Conservation (phyloP, 345 rosid species). For the Hibiscus trionum region DNA sequence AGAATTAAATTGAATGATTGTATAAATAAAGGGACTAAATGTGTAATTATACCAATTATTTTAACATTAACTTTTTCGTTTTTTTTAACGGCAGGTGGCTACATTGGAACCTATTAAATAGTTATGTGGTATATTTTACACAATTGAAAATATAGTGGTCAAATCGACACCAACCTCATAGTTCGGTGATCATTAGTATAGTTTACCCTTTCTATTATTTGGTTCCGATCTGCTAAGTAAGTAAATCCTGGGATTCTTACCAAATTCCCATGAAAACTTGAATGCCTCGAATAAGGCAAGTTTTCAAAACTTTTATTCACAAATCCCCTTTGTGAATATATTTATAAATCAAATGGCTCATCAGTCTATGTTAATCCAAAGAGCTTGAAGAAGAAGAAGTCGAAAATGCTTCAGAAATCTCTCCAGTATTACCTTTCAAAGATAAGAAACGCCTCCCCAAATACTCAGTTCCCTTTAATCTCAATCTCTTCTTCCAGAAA, state of each 20-base stretch:
- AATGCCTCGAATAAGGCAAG: neutral
- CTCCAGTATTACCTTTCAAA: conserved; percentile 53
- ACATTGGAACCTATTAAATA: no score
- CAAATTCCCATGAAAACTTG: neutral
- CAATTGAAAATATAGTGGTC: no score
- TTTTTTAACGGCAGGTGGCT: no score
- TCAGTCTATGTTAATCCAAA: neutral
- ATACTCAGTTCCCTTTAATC: conserved; percentile 14
- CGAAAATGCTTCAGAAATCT: conserved; percentile 53
- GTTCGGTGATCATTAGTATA: no score
- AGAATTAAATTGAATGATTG: no score
- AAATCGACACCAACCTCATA: no score
- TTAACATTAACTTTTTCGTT: no score
- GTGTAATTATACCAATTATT: no score
- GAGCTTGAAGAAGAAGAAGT: conserved; percentile 26
- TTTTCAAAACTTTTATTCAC: neutral
- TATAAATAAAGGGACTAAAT: no score
- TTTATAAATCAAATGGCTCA: neutral
- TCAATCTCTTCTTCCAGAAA: conserved; percentile 21
- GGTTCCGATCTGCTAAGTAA: no score
- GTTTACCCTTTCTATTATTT: no score
- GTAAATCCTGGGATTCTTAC: neutral
- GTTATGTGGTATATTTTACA: no score
- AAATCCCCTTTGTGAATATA: neutral
- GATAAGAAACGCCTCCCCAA: conserved; percentile 40